Percentiles rank a stretch among this genome's conserved stretches.
Evolutionary conservation across 2,329 filamentous ascomycete genomes (phyloP).

Genomic region (Aspergillus pseudonomiae): DNA sequence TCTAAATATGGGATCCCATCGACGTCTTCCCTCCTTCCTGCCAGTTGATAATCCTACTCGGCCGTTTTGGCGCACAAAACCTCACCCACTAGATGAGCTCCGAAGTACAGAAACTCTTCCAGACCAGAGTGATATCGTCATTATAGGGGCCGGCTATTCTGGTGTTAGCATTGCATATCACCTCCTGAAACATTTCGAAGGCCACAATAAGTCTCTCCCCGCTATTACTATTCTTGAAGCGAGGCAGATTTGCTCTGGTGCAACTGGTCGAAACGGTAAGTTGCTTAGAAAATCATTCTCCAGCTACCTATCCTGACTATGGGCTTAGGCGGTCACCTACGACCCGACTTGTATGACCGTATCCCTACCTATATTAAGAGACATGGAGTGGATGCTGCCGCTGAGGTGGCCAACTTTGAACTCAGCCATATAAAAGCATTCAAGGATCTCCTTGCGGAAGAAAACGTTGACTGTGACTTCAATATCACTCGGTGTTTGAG

Average conservation of each 20-base stretch:
- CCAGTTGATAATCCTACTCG: slow-evolving; percentile 18
- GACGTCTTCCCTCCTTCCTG: slow-evolving; percentile 2
- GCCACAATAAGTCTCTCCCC: slow-evolving; percentile 21
- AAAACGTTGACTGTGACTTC: slow-evolving; percentile 51
- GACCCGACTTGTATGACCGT: slow-evolving; percentile 48
- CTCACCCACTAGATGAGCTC: slow-evolving; percentile 21
- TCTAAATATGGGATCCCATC: background rate
- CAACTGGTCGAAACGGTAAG: slow-evolving; percentile 49
- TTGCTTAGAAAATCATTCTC: background rate
- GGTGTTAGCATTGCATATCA: slow-evolving; percentile 51
- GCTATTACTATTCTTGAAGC: slow-evolving; percentile 47
- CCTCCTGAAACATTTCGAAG: slow-evolving; percentile 33
- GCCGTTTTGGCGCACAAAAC: slow-evolving; percentile 25
- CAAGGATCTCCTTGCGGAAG: slow-evolving; percentile 44
- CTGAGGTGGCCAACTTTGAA: slow-evolving; percentile 48
- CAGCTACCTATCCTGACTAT: background rate
- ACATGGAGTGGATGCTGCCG: slow-evolving; percentile 40
- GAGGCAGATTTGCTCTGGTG: slow-evolving; percentile 46
- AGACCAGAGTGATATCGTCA: slow-evolving; percentile 46
- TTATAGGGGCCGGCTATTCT: slow-evolving; percentile 54
- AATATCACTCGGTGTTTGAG: slow-evolving; percentile 47
- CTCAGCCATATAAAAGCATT: slow-evolving; percentile 45
- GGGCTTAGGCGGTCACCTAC: slow-evolving; percentile 41
- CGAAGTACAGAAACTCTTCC: slow-evolving; percentile 39
- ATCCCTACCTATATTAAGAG: slow-evolving; percentile 42